Base-by-base conservation (phyloP, 768 basidiomycete species). In the Cyclocybe cylindracea region DNA sequence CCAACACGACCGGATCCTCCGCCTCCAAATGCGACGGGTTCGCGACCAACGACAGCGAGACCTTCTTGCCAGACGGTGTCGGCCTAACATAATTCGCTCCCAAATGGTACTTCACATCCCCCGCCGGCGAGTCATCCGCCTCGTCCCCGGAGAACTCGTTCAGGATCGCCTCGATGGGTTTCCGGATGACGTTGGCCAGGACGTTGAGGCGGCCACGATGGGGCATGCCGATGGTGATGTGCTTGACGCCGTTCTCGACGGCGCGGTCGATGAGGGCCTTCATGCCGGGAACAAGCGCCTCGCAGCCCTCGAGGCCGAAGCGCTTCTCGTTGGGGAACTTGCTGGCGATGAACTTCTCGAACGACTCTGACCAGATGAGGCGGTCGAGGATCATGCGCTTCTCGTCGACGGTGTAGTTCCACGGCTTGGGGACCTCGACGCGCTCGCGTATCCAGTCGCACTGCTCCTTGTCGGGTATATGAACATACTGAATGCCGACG, bases 271-370 rank as follows among this genome's bases (percentile, higher is more conserved):
- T 97, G 66, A 99, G 86, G 1, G 96, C 97, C 75, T 99, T 99
- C 97, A 99, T 99, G 47, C 97, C 97, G 29, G 97, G 97, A 61
- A 98, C 89, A 60, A 99, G 86, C 29, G 93, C 83, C 73, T 99
- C 97, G 71, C 94, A 97, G 49, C 97, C 97, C 71, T 99, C 97
- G 39, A 99, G 83, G 70, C 97, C 97, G 71, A 99, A 99, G 42
- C 97, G 89, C 74, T 99, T 99, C 78, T 99, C 97, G 74, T 98
- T 99, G 60, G 97, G 97, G 74, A 92, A 97, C 70, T 98, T 99
- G 80, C 85, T 91, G 16, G 94, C 89, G 57, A 99, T 94, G 80
- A 98, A 99, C 65, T 94, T 94, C 71, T 99, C 97, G 65, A 98
- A 98, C 4, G 91, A 89, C 63, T 98, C 97, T n/a, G 96, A 98